These are phyloP conservation scores for Porcisia hertigi DNA, from an alignment of 208 protist genomes.

Conservation along the genomic window DNA sequence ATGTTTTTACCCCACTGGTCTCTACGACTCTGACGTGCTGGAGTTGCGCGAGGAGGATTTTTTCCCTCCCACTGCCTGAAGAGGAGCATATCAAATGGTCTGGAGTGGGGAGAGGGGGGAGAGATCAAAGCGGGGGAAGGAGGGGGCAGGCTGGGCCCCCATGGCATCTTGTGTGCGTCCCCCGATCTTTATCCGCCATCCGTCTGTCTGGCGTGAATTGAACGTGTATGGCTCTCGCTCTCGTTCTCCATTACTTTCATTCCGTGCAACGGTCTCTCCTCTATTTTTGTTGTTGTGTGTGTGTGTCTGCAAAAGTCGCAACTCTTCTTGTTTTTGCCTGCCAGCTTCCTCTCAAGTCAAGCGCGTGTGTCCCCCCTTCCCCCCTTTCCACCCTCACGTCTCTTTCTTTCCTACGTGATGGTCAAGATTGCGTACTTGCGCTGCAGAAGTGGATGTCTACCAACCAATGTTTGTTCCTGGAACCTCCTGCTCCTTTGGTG, in stretches of 20 bases:
- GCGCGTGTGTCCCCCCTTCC: background rate
- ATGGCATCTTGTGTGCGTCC: background rate
- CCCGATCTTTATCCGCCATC: background rate
- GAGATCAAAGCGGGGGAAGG: background rate
- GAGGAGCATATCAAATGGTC: background rate
- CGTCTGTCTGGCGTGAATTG: background rate
- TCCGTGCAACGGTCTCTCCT: background rate
- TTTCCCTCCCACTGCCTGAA: background rate
- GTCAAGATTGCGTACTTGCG: background rate
- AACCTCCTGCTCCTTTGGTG: too few species aligned
- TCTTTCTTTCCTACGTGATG: background rate
- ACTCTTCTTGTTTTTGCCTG: background rate
- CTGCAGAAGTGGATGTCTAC: background rate
- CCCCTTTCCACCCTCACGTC: background rate
- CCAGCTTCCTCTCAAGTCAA: background rate
- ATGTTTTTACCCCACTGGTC: slow-evolving; percentile 61
- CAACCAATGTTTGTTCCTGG: background rate
- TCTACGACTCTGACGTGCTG: slow-evolving; percentile 61
- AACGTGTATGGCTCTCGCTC: background rate
- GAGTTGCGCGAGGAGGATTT: slow-evolving; percentile 36
- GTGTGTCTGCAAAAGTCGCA: background rate
- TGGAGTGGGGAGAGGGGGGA: too few species aligned
- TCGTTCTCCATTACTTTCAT: background rate
- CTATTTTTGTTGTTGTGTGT: background rate
- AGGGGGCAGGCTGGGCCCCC: accelerated